A percentile compares a stretch with the other conserved stretches of the same genome.
phyloP scores from a whole-genome alignment of 306 rosid genomes.

The Mimosa bimucronata region DNA sequence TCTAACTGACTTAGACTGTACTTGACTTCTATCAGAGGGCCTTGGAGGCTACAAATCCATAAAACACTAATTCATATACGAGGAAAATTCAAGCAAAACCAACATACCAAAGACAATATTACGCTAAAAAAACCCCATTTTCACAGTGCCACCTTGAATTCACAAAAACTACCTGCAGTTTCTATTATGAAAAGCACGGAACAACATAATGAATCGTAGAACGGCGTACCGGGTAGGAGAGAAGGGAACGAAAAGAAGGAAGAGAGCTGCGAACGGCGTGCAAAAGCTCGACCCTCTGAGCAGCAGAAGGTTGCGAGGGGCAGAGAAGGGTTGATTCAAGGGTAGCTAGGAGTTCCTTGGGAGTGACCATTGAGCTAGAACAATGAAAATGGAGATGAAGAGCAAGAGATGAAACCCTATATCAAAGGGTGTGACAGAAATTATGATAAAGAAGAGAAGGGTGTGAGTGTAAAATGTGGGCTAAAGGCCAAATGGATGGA shows the following conservation, averaged over 20 bases:
- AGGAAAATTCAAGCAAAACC: neutral
- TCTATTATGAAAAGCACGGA: neutral
- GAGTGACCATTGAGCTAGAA: constrained; percentile 53
- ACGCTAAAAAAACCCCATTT: neutral
- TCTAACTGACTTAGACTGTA: constrained; percentile 76
- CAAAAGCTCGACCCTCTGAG: constrained; percentile 73
- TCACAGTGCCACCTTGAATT: neutral
- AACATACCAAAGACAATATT: neutral
- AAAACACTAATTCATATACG: too few species aligned
- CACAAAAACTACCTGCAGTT: neutral
- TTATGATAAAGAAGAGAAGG: too few species aligned
- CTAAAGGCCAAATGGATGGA: constrained; percentile 46
- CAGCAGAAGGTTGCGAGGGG: constrained; percentile 71
- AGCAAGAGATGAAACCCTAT: constrained; percentile 41
- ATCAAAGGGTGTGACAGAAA: neutral
- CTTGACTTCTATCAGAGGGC: constrained; percentile 81
- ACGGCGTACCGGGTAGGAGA: constrained; percentile 66
- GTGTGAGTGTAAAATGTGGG: too few species aligned
- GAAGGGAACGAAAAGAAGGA: constrained; percentile 66
- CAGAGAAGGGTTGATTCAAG: constrained; percentile 78
- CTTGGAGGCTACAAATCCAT: constrained; percentile 66
- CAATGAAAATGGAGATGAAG: neutral
- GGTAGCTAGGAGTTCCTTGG: constrained; percentile 74
- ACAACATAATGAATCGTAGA: neutral
- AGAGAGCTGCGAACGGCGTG: constrained; percentile 80